A percentile compares a stretch with the other conserved stretches of the same genome.
Conservation (phyloP, 352 stramenopile genomes). For the Phytophthora lateralis region DNA sequence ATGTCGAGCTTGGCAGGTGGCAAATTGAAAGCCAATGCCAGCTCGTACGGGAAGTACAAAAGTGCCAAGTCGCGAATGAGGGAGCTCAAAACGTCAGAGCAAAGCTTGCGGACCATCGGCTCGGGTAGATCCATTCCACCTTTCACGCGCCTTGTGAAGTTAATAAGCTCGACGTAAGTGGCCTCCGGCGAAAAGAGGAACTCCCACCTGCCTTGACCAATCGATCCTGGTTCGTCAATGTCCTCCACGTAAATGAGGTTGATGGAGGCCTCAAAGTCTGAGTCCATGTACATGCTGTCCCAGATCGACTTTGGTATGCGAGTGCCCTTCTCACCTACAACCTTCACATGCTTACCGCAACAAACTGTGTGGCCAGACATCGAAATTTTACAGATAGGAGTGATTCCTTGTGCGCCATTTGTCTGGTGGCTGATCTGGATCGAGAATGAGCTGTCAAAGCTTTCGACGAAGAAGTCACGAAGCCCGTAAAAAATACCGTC, state of each 20-base stretch:
- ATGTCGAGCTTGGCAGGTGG: constrained; percentile 67
- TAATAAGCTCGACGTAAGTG: constrained; percentile 67
- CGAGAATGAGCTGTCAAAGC: constrained; percentile 59
- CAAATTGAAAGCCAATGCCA: constrained; percentile 58
- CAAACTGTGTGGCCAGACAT: constrained; percentile 72
- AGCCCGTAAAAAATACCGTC: constrained; percentile 83
- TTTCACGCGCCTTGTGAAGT: constrained; percentile 68
- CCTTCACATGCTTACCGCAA: constrained; percentile 77
- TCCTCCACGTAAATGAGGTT: constrained; percentile 75
- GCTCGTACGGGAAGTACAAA: constrained; percentile 69
- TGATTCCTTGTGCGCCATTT: constrained; percentile 69
- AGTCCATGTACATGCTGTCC: constrained; percentile 78
- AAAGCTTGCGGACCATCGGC: constrained; percentile 71
- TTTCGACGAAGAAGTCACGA: constrained; percentile 73
- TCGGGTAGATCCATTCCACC: constrained; percentile 77
- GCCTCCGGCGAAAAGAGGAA: constrained; percentile 61
- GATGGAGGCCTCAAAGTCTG: constrained; percentile 63
- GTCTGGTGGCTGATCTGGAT: constrained; percentile 73
- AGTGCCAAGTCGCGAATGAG: constrained; percentile 65
- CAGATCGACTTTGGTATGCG: constrained; percentile 81
- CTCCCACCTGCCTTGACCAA: constrained; percentile 61
- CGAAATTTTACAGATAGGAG: constrained; percentile 62
- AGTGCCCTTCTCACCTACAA: constrained; percentile 77
- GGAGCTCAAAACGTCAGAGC: constrained; percentile 64
- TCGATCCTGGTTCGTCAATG: constrained; percentile 34